Conservation (phyloP, 2,329 filamentous ascomycete species). For the Hymenotorrendiella dingleyae region DNA sequence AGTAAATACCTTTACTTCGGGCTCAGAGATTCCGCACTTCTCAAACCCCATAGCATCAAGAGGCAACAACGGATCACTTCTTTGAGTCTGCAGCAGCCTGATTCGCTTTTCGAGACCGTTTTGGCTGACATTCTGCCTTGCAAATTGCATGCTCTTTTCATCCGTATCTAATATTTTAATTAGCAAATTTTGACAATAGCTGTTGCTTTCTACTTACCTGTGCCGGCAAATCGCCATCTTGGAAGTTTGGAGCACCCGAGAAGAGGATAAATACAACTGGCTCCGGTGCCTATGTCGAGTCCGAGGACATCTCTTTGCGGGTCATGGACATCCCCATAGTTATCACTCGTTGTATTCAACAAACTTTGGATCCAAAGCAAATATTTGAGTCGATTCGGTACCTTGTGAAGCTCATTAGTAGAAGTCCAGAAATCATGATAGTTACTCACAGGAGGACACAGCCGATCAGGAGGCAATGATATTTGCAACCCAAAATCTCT, state of each 20-base stretch:
- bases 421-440: neutral
- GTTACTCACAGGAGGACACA: conserved; percentile 71
- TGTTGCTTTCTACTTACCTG: conserved; percentile 42
- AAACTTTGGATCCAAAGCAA: conserved; percentile 82
- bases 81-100: conserved; percentile 50
- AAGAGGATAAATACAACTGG: conserved; percentile 86
- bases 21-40: conserved; percentile 24
- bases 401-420: conserved; percentile 30
- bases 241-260: conserved; percentile 65
- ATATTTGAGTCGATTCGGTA: conserved; percentile 74
- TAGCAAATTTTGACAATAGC: conserved; percentile 24
- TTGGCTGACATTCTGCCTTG: conserved; percentile 56
- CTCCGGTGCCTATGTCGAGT: conserved; percentile 83
- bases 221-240: conserved; percentile 67
- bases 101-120: conserved; percentile 65
- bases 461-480: conserved; percentile 66
- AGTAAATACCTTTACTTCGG: too few relatives aligned
- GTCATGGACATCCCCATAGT: conserved; percentile 43
- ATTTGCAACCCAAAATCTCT: conserved; percentile 69
- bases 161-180: conserved; percentile 60
- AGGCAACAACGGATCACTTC: conserved; percentile 50
- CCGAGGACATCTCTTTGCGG: conserved; percentile 55
- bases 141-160: conserved; percentile 57
- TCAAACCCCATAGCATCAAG: conserved; percentile 46
- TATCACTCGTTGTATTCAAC: conserved; percentile 55